Evolutionary conservation across 1,284 basidiomycete species (phyloP), one percentile per base, ranked within the genome.

Genomic region (Exobasidium cylindrosporum): DNA sequence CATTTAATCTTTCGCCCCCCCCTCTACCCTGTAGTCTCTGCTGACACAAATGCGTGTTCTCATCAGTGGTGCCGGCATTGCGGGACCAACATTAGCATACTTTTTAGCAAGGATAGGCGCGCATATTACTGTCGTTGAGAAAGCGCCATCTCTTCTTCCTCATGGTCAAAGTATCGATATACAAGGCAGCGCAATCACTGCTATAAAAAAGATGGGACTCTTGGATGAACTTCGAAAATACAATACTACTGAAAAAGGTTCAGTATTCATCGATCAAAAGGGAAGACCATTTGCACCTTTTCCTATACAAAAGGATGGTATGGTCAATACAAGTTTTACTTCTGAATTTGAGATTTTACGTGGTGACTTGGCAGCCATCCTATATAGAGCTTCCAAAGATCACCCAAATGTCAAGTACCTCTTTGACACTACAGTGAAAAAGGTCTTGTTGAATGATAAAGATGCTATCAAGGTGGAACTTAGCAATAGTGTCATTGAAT

Each of bases 151-250:
- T 10, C 65, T 81, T 10, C 64, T 76, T 2, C 55, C 61, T 0
- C 66, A 68, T 14, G 81, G 81, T 1, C 81, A 82, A 52, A 78
- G 74, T 56, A 70, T 82, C 58, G 80, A 81, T 59, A 63, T 82
- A 1, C 49, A 57, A 5, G 70, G 68, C 2, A 66, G 57, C 7
- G 80, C 73, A 1, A 62, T 80, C 24, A 63, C 68, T 47, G 72
- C 79, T 13, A 56, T 81, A 10, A 49, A 67, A 47, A 63, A 66
- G 40, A 81, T 81, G 80, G 73, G 70, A n/a, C 46, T 81, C 4
- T 55, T 67, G 17, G 54, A 67, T 0, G 65, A 65, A 13, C 29
- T 81, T 40, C 57, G 60, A 26, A 63, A 57, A 5, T 56, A 49
- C 30, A 70, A 70, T 63, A 80, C 81, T 1, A 69, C 63, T 13